Conservation (phyloP, 495 filamentous ascomycete species). For the Penicillium dipodomyicola region DNA sequence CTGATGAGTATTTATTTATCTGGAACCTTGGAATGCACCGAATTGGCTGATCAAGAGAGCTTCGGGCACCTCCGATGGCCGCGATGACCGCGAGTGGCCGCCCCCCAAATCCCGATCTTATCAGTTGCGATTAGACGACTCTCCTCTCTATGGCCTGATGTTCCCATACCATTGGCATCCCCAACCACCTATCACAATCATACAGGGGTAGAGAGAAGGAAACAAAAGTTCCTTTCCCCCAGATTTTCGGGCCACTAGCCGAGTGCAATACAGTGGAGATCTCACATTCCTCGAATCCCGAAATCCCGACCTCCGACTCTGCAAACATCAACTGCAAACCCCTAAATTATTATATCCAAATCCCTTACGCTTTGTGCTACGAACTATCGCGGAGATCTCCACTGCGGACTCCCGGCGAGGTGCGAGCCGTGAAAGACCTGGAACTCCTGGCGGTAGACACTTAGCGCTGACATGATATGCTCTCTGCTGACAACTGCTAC, state of each 20-base stretch:
- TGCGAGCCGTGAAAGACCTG: slow-evolving; percentile 1
- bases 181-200: background rate
- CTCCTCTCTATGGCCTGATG: background rate
- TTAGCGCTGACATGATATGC: background rate
- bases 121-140: slow-evolving; percentile 15
- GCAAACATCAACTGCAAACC: background rate
- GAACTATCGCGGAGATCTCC: slow-evolving; percentile 15
- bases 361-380: background rate
- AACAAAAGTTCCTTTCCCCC: slow-evolving; percentile 10
- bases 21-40: background rate
- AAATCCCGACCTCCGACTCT: slow-evolving; percentile 23
- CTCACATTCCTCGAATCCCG: slow-evolving; percentile 18
- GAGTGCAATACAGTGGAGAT: slow-evolving; percentile 5
- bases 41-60: slow-evolving; percentile 24
- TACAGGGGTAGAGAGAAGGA: background rate
- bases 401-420: slow-evolving; percentile 8
- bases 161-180: background rate
- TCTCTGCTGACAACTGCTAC: background rate
- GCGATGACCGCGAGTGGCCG: slow-evolving; percentile 39
- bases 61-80: slow-evolving; percentile 50
- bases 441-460: background rate
- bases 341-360: slow-evolving; percentile 2
- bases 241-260: slow-evolving; percentile 16
- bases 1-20: slow-evolving; percentile 19
- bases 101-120: slow-evolving; percentile 34